phyloP scores from a whole-genome alignment of 1,284 basidiomycete species.

The Athelia sp. region DNA sequence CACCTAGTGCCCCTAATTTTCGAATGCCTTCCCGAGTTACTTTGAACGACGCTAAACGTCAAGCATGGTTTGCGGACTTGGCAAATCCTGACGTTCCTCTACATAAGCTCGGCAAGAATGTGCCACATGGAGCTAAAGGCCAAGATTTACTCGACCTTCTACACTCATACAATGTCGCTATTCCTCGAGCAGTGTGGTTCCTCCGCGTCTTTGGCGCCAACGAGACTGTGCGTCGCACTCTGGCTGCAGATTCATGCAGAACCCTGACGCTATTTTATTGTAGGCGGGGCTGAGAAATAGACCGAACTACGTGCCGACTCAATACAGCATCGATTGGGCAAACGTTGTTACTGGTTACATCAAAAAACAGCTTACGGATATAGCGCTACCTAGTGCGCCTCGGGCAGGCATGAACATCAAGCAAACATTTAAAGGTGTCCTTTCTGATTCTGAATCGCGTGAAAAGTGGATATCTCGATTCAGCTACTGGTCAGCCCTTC shows the following conservation, averaged over 20 bases:
- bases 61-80: conserved; percentile 88
- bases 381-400: conserved; percentile 77
- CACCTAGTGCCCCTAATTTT: conserved; percentile 65
- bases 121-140: conserved; percentile 92
- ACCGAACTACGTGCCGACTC: conserved; percentile 68
- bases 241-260: background rate
- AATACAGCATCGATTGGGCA: conserved; percentile 91
- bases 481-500: conserved; percentile 61
- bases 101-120: conserved; percentile 81
- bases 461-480: conserved; percentile 81
- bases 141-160: conserved; percentile 89
- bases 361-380: conserved; percentile 84
- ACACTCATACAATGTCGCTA: conserved; percentile 76
- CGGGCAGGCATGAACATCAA: conserved; percentile 72
- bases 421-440: conserved; percentile 72
- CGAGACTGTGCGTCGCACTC: conserved; percentile 64
- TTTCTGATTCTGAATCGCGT: conserved; percentile 64
- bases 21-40: conserved; percentile 87
- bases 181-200: conserved; percentile 92
- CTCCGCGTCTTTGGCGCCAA: conserved; percentile 92
- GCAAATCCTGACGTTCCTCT: conserved; percentile 88
- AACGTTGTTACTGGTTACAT: conserved; percentile 83
- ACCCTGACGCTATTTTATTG: conserved; percentile 2
- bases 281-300: conserved; percentile 72
- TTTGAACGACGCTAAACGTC: conserved; percentile 83